Evolutionary conservation across 768 basidiomycete species (phyloP), one percentile per base, ranked within the genome.

Genomic region (Leucocoprinus leucothites): DNA sequence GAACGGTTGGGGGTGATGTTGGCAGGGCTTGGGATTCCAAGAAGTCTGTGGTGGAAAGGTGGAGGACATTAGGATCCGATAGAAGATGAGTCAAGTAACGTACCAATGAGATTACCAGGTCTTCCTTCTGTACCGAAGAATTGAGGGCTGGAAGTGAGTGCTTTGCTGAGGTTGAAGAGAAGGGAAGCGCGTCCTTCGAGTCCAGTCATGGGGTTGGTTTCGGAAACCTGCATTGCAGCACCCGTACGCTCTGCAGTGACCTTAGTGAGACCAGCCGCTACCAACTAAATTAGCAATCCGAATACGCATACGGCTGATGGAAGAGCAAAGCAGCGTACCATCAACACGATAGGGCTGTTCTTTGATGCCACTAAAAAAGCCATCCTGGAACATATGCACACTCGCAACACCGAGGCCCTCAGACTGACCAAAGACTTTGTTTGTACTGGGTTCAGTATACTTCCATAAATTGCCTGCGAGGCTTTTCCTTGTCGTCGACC

Each of bases 391-490:
- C 93, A 98, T 97, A 65, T 90, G 85, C 41, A 93, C 72, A 63
- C 90, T 93, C 0, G 94, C 96, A 4, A 98, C 86, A 0, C 87
- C 96, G 5, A 99, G 72, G 0, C 96, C 96, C 65, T 86, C 91
- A 4, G 81, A 94, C 62, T 88, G 78, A 49, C 73, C 65, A 67
- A 84, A 93, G 0, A 68, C 73, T 53, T 74, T 63, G 0, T 80
- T 81, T 0, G 81, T 79, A 0, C 65, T 71, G 4, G 76, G 67
- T 55, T 95, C 94, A 6, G 71, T 75, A 68, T 88, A 98, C 9
- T 69, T 69, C 95, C 95, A 98, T 1, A 71, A 63, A 53, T 82
- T 86, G 0, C 1, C 93, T 81, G 56, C 85, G 82, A 49, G 85
- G 80, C 41, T 81, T 78, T 63, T 94, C 86, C 51, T 75, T 81